These are phyloP conservation scores for Trichophyton verrucosum DNA, from an alignment of 2,329 filamentous ascomycete species.

Conservation along the genomic window DNA sequence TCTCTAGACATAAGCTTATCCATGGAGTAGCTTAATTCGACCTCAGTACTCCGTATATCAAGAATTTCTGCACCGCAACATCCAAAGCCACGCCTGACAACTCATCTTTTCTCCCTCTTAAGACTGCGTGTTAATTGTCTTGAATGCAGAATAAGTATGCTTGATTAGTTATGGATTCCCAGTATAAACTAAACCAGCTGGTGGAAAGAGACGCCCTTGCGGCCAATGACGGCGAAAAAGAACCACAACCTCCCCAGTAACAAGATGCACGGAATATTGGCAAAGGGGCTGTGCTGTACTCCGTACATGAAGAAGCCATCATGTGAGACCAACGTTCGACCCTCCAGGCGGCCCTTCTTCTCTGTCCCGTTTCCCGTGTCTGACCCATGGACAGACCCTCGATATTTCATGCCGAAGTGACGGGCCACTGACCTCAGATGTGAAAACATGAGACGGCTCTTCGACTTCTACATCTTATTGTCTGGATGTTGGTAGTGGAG, in stretches of 20 bases:
- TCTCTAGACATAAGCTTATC: neutral
- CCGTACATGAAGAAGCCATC: neutral
- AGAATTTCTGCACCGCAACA: neutral
- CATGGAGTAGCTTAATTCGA: conserved; percentile 4
- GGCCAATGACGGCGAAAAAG: neutral
- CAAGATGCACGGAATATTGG: neutral
- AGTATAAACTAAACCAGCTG: neutral
- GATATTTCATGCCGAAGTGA: neutral
- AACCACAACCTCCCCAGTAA: neutral
- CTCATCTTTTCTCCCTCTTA: neutral
- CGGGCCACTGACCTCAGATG: neutral
- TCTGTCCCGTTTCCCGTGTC: neutral
- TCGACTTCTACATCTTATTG: too few relatives aligned
- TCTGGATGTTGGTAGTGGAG: neutral
- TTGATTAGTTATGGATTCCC: neutral
- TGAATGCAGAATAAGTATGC: neutral
- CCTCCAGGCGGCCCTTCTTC: neutral
- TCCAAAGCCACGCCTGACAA: neutral
- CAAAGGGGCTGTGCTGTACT: neutral
- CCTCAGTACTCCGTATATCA: neutral
- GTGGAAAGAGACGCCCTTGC: neutral
- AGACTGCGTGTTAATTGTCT: neutral
- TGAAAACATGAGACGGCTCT: neutral
- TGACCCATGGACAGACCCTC: neutral
- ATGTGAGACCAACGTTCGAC: neutral